Conservation (phyloP, 495 filamentous ascomycete genomes). For the Hyaloscypha bicolor region DNA sequence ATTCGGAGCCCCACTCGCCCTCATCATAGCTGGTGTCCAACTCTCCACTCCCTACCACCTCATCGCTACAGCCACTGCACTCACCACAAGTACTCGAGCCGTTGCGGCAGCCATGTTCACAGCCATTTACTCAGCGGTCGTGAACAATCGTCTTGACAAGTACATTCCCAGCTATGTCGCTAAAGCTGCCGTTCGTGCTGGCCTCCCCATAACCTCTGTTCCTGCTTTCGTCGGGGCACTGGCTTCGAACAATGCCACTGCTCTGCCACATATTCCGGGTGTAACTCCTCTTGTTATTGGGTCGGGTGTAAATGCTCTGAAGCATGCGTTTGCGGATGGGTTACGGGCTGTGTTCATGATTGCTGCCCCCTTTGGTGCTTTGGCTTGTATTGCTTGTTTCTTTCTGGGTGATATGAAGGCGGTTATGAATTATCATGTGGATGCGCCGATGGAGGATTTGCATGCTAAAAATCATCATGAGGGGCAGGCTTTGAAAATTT, state of each 20-base stretch:
- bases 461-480: constrained; percentile 6
- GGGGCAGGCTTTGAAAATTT: neutral
- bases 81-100: constrained; percentile 34
- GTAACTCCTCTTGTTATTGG: constrained; percentile 26
- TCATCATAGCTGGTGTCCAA: constrained; percentile 35
- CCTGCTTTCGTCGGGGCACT: constrained; percentile 28
- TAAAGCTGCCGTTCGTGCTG: constrained; percentile 20
- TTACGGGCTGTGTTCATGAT: constrained; percentile 3
- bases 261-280: constrained; percentile 16
- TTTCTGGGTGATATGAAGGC: constrained; percentile 8
- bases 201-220: constrained; percentile 21
- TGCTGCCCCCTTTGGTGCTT: constrained; percentile 4
- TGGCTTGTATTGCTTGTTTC: constrained; percentile 6
- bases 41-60: constrained; percentile 36
- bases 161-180: constrained; percentile 24
- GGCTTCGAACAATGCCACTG: constrained; percentile 13
- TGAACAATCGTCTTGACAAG: constrained; percentile 13
- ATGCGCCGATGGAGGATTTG: constrained; percentile 11
- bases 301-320: constrained; percentile 26
- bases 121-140: constrained; percentile 35
- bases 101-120: constrained; percentile 34
- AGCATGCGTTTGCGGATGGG: constrained; percentile 4
- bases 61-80: constrained; percentile 35
- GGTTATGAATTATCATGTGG: constrained; percentile 10
- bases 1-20: constrained; percentile 32